These are phyloP conservation scores for Cladosporium sp. DNA, from an alignment of 2,329 filamentous ascomycete species.

Conservation along the genomic window DNA sequence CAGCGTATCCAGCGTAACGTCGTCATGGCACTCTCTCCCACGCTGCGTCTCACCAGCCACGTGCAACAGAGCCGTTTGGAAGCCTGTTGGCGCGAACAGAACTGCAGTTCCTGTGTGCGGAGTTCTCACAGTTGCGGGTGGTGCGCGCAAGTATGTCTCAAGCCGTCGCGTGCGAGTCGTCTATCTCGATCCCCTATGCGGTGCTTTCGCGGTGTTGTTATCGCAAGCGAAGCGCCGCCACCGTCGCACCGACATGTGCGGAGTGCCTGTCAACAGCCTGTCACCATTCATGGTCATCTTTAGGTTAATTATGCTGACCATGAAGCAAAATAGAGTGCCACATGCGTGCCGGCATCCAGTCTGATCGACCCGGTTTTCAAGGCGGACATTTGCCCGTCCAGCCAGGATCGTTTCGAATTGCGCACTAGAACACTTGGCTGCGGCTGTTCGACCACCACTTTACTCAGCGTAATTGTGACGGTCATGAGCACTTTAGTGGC, in stretches of 20 bases:
- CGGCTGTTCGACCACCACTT: conserved; percentile 48
- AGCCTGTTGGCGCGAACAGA: conserved; percentile 11
- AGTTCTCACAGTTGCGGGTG: conserved; percentile 14
- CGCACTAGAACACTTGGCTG: conserved; percentile 47
- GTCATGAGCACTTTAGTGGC: conserved; percentile 45
- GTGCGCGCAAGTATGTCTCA: conserved; percentile 13
- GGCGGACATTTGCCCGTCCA: conserved; percentile 35
- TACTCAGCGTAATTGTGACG: conserved; percentile 46
- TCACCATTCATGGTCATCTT: background rate
- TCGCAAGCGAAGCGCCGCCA: background rate
- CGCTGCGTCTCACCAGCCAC: background rate
- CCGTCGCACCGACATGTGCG: background rate
- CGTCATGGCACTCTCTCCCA: conserved; percentile 9
- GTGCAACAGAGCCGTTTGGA: conserved; percentile 14
- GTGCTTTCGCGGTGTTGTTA: background rate
- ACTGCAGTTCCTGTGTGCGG: conserved; percentile 9
- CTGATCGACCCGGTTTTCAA: conserved; percentile 43
- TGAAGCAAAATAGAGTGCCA: conserved; percentile 32
- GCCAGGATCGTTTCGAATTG: conserved; percentile 48
- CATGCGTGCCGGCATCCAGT: conserved; percentile 45
- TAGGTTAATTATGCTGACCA: background rate
- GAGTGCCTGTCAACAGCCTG: background rate
- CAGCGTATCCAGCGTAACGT: background rate
- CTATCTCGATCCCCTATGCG: background rate
- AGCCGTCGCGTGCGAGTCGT: background rate